These are phyloP conservation scores for Corynascus novoguineensis DNA, from an alignment of 495 filamentous ascomycete genomes.

Conservation along the genomic window DNA sequence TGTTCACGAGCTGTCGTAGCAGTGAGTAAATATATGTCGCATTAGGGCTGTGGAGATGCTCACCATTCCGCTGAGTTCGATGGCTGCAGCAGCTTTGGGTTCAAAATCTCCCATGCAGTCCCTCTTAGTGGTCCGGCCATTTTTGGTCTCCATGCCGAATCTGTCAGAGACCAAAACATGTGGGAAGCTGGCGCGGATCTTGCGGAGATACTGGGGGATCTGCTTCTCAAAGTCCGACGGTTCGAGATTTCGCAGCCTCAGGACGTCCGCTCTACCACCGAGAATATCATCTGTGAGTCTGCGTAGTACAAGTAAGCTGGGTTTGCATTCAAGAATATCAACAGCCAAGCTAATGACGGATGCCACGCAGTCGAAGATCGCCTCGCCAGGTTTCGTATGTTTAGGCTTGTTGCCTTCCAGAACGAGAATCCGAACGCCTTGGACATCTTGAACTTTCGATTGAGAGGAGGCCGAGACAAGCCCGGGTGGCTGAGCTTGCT, in stretches of 20 bases:
- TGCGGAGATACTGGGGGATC: not conserved
- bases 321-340: not conserved
- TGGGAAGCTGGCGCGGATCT: conserved; percentile 2
- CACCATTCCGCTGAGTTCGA: conserved; percentile 3
- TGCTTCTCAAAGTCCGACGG: not conserved
- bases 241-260: not conserved
- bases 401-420: not conserved
- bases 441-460: not conserved
- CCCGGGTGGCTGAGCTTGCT: not conserved
- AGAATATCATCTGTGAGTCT: not conserved
- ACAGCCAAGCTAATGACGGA: not conserved
- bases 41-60: not conserved
- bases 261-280: not conserved
- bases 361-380: not conserved
- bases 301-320: not conserved
- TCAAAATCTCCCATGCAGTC: not conserved
- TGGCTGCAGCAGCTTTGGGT: not conserved
- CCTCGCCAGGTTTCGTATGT: not conserved
- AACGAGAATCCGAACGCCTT: not conserved
- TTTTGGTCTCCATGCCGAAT: conserved; percentile 1
- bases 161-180: conserved; percentile 2
- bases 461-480: not conserved
- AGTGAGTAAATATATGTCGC: no score
- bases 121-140: conserved; percentile 9
- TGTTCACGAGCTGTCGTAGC: not conserved